phyloP scores from a whole-genome alignment of 169 alveolate genomes.

The Plasmodium berghei region DNA sequence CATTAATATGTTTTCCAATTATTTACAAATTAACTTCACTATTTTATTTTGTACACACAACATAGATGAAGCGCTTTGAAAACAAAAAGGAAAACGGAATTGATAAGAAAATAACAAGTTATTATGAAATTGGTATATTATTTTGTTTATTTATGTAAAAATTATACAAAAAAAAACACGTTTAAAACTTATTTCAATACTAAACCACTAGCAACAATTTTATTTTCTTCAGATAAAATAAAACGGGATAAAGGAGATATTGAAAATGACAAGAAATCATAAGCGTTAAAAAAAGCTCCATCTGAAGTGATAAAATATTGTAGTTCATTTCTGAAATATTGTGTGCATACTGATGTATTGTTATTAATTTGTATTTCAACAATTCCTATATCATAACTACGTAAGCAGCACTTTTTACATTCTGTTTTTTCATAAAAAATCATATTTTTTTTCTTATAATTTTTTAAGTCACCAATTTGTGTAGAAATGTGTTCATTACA shows the following conservation, averaged over 20 bases:
- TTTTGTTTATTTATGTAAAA: neutral
- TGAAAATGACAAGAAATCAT: slow-evolving; percentile 49
- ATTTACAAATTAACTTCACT: no score
- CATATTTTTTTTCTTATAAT: slow-evolving; percentile 22
- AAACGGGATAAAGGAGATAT: slow-evolving; percentile 75
- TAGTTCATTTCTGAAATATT: slow-evolving; percentile 30
- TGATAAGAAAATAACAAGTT: slow-evolving; percentile 22
- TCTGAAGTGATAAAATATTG: slow-evolving; percentile 60
- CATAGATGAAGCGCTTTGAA: slow-evolving; percentile 18
- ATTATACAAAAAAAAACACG: neutral
- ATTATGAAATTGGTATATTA: slow-evolving; percentile 29
- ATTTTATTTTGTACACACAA: neutral
- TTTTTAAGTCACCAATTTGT: slow-evolving; percentile 30
- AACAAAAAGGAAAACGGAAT: slow-evolving; percentile 22
- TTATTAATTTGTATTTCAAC: slow-evolving; percentile 58
- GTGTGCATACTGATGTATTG: slow-evolving; percentile 42
- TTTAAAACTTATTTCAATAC: slow-evolving; percentile 12
- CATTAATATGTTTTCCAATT: no score
- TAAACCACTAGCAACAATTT: slow-evolving; percentile 74
- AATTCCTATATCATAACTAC: slow-evolving; percentile 64
- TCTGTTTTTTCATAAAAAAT: slow-evolving; percentile 43
- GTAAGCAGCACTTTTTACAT: slow-evolving; percentile 43
- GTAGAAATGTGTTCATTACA: slow-evolving; percentile 9
- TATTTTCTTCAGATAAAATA: slow-evolving; percentile 71
- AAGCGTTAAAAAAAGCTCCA: slow-evolving; percentile 47